phyloP scores from a whole-genome alignment of 1,284 basidiomycete species.

The Jaminaea rosea region DNA sequence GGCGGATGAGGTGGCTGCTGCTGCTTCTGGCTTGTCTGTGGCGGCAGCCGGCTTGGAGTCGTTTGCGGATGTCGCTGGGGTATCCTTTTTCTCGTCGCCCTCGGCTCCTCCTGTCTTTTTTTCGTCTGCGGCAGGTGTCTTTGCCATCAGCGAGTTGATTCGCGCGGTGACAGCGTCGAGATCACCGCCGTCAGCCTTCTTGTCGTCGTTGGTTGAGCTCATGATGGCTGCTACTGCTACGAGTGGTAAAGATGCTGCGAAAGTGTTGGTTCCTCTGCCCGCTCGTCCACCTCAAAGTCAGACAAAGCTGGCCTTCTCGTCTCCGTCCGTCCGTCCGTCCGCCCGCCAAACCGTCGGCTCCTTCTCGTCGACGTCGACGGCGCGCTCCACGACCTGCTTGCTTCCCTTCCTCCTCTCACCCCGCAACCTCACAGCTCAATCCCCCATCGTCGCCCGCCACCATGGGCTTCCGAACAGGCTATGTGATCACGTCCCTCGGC shows the following conservation, averaged over 20 bases:
- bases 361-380: too few species aligned
- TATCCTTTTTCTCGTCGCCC: conserved; percentile 7
- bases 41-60: background rate
- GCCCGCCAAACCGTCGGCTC: too few species aligned
- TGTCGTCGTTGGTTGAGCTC: background rate
- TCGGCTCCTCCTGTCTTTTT: background rate
- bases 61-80: conserved; percentile 5
- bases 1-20: background rate
- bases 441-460: too few species aligned
- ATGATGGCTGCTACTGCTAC: too few species aligned
- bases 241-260: too few species aligned
- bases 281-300: too few species aligned
- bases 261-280: too few species aligned
- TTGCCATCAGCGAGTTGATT: conserved; percentile 25
- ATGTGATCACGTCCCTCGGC: conserved; percentile 34
- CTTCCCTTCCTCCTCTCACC: background rate
- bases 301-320: too few species aligned
- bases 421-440: too few species aligned
- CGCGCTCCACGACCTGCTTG: background rate
- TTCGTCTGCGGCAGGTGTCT: conserved; percentile 4
- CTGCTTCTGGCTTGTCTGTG: background rate
- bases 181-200: conserved; percentile 11
- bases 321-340: too few species aligned
- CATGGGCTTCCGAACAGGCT: conserved; percentile 46
- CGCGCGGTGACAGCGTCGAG: conserved; percentile 28